Percentiles rank a stretch among this genome's conserved stretches.
phyloP scores from a whole-genome alignment of 306 rosid species.

The Vicia faba region DNA sequence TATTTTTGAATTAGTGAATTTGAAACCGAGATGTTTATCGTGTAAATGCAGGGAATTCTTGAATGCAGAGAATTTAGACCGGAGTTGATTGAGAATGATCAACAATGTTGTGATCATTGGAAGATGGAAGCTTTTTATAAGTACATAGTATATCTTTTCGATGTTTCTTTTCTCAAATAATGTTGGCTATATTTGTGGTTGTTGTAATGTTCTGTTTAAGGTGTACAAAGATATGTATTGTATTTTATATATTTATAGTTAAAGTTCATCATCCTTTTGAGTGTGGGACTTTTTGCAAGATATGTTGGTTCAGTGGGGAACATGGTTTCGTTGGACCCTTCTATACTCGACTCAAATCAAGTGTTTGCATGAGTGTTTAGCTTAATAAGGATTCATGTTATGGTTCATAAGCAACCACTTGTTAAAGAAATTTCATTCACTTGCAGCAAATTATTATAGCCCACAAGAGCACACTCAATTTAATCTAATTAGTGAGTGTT shows the following conservation, averaged over 20 bases:
- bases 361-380: not conserved
- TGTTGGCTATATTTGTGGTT: slow-evolving; percentile 1
- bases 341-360: not conserved
- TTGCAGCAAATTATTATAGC: not conserved
- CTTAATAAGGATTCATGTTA: not conserved
- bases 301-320: slow-evolving; percentile 5
- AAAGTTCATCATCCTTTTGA: not conserved
- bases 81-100: not conserved
- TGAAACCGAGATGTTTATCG: too few relatives aligned
- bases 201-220: slow-evolving; percentile 10
- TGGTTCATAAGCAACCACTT: not conserved
- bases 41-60: not conserved
- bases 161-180: not conserved
- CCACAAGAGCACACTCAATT: not conserved
- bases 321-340: slow-evolving; percentile 4
- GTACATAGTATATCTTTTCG: not conserved
- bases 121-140: not conserved
- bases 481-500: not conserved
- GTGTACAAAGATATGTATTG: slow-evolving; percentile 5
- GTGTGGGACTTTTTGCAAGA: not conserved
- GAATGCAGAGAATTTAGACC: not conserved
- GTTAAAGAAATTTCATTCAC: not conserved
- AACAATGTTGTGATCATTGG: slow-evolving; percentile 5
- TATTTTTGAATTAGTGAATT: too few relatives aligned
- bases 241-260: slow-evolving; percentile 14